Conservation (phyloP, 805 yeast species). For the Candida bentonensis region DNA sequence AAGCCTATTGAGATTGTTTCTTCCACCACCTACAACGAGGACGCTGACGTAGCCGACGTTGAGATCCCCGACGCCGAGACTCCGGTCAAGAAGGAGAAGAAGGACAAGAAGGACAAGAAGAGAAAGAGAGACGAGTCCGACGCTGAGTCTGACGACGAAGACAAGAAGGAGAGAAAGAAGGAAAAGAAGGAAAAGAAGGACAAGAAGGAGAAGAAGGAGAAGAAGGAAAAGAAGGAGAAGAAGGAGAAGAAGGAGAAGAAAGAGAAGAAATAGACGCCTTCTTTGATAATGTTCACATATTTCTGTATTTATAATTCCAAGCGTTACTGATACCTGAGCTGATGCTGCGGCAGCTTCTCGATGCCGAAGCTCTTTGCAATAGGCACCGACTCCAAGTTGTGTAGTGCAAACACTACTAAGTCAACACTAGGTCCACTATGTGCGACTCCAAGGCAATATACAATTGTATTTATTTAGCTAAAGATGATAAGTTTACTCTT, state of each 20-base stretch:
- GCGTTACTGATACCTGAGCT: no score
- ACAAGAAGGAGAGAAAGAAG: conserved; percentile 19
- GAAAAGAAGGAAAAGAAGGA: conserved; percentile 26
- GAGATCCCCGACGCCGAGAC: conserved; percentile 55
- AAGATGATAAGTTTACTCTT: conserved; percentile 12
- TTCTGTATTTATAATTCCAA: no score
- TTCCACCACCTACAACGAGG: conserved; percentile 82
- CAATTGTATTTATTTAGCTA: no score
- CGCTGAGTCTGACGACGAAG: conserved; percentile 34
- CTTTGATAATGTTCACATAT: no score
- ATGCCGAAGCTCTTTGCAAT: no score
- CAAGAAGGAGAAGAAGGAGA: conserved; percentile 6
- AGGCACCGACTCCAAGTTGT: no score
- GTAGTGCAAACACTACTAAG: no score
- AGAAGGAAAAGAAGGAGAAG: conserved; percentile 51
- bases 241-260: conserved; percentile 27
- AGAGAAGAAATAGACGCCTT: conserved; percentile 20
- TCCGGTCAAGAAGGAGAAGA: conserved; percentile 16
- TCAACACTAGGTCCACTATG: no score
- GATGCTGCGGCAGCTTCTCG: no score
- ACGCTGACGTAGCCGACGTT: conserved; percentile 74
- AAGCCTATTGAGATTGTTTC: conserved; percentile 69
- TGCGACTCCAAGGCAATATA: no score
- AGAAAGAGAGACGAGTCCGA: conserved; percentile 14
- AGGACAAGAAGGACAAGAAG: conserved; percentile 7